Evolutionary conservation across 768 basidiomycete species (phyloP).

Genomic region (Tylopilus subfusipes): DNA sequence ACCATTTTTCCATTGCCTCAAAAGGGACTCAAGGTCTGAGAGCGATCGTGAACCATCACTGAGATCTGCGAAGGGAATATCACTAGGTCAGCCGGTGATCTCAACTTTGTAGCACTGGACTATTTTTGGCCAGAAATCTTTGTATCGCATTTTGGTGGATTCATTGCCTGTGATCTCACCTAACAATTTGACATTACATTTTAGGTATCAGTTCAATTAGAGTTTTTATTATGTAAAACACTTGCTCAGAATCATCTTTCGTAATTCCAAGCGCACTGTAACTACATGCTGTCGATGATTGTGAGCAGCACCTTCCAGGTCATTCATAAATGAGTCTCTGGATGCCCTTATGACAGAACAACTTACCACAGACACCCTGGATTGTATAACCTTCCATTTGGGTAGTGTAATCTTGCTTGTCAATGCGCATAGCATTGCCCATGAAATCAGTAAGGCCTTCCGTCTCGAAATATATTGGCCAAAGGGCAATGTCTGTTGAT

Average conservation of each 20-base stretch:
- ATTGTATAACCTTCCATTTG: too few relatives aligned
- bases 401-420: too few relatives aligned
- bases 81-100: neutral
- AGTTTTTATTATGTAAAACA: neutral
- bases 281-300: neutral
- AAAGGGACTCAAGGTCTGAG: neutral
- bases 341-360: neutral
- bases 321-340: neutral
- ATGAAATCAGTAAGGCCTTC: neutral
- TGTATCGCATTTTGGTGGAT: neutral
- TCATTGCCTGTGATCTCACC: neutral
- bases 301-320: neutral
- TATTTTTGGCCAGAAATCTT: neutral
- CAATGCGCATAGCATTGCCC: too few relatives aligned
- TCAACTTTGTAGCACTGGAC: neutral
- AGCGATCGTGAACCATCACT: neutral
- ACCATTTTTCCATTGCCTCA: neutral
- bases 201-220: too few relatives aligned
- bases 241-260: neutral
- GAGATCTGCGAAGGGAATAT: neutral
- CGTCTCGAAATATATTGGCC: neutral
- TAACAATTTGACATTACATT: neutral
- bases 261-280: neutral
- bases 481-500: neutral
- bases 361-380: neutral